Evolutionary conservation across 768 basidiomycete genomes (phyloP).

Genomic region (Cystofilobasidium bisporidii): DNA sequence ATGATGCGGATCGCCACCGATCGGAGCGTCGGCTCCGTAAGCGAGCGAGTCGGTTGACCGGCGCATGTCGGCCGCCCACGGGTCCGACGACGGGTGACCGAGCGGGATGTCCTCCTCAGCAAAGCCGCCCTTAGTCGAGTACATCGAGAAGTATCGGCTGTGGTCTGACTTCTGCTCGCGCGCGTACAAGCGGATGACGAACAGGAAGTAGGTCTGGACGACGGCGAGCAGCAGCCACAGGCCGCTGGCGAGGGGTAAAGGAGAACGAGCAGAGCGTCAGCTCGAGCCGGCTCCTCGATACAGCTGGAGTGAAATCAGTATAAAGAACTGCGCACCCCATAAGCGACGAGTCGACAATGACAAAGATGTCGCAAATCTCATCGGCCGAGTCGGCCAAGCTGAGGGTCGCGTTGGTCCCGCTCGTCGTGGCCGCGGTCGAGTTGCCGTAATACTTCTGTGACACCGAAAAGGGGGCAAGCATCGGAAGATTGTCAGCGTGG

Average conservation of each 20-base stretch:
- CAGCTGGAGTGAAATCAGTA: no score
- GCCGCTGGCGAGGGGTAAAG: slow-evolving; percentile 37
- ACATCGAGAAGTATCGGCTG: slow-evolving; percentile 25
- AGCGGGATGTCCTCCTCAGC: slow-evolving; percentile 25
- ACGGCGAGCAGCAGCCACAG: slow-evolving; percentile 73
- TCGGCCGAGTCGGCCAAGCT: slow-evolving; percentile 45
- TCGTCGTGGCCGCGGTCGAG: slow-evolving; percentile 21
- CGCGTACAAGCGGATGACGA: slow-evolving; percentile 17
- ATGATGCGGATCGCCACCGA: not conserved
- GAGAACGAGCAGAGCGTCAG: not conserved
- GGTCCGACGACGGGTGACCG: slow-evolving; percentile 5
- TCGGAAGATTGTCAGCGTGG: no score
- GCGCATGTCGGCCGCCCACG: not conserved
- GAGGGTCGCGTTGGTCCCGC: slow-evolving; percentile 1
- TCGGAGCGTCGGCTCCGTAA: not conserved
- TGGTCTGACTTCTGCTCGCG: slow-evolving; percentile 24
- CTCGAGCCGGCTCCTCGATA: no score
- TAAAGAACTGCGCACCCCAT: slow-evolving; percentile 51
- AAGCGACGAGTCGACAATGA: slow-evolving; percentile 83
- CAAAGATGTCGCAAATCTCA: slow-evolving; percentile 70
- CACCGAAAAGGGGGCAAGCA: no score
- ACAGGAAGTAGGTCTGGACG: slow-evolving; percentile 53
- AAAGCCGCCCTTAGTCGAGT: slow-evolving; percentile 25
- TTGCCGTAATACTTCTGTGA: slow-evolving; percentile 14
- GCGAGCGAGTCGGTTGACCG: slow-evolving; percentile 11